Evolutionary conservation across 73 alveolate species (phyloP).

Genomic region (Diophrys sp.): DNA sequence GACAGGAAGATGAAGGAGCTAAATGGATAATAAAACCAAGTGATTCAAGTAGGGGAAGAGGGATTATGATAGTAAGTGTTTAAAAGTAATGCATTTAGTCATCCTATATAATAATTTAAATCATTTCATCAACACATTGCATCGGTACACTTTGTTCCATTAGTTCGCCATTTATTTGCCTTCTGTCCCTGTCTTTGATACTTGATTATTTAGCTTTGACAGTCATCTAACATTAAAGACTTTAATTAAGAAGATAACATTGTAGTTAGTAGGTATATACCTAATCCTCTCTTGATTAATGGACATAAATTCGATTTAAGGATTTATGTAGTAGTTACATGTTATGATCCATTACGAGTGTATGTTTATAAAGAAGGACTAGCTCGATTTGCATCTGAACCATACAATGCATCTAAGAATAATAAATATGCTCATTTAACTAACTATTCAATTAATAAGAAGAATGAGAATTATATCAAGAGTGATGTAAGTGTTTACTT

Average conservation of each 20-base stretch:
- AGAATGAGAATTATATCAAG: conserved; percentile 83
- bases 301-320: conserved; percentile 85
- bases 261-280: neutral
- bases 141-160: too few relatives aligned
- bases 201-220: too few relatives aligned
- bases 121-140: too few relatives aligned
- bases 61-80: conserved; percentile 41
- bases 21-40: neutral
- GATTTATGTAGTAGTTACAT: conserved; percentile 77
- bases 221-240: conserved; percentile 29
- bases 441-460: conserved; percentile 80
- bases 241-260: neutral
- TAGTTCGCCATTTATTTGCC: too few relatives aligned
- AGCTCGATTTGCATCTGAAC: conserved; percentile 79
- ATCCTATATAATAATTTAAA: too few relatives aligned
- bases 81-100: too few relatives aligned
- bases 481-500: too few relatives aligned
- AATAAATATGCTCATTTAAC: conserved; percentile 77
- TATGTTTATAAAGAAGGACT: conserved; percentile 85
- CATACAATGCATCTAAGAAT: conserved; percentile 60
- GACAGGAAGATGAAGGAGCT: neutral
- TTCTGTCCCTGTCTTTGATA: too few relatives aligned
- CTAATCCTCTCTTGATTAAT: conserved; percentile 65
- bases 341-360: conserved; percentile 76
- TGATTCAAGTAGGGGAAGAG: conserved; percentile 2